Base-by-base conservation (phyloP, 768 basidiomycete species). In the Boletus coccyginus region DNA sequence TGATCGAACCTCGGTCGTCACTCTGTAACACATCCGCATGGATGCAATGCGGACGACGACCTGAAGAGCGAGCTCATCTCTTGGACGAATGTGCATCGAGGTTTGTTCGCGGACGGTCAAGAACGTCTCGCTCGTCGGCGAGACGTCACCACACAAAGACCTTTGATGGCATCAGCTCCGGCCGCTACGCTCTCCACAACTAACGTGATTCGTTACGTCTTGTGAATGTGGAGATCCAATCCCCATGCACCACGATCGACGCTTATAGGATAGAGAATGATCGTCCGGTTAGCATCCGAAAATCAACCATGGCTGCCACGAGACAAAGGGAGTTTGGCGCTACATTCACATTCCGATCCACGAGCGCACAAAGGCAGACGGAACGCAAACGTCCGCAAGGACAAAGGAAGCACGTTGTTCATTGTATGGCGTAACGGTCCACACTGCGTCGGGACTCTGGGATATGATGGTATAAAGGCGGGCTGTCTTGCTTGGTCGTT, bases 301-400 rank as follows among this genome's bases (percentile, higher is more conserved):
- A 17, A 4, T 7, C 29, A 41, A 4, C 9, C 29, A 41, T 65
- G 12, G 13, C 44, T 24, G 21, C 21, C 53, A 48, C 39, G 45
- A 44, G 46, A 58, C 54, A 61, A 60, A 58, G 53, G 55, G 46
- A 27, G 31, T 46, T 16, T 3, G 35, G 19, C 16, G 39, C 24
- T 32, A 59, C 32, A 27, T 49, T 27, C 39, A 45, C 29, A 27
- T 32, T 38, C 53, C 47, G 33, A 45, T 38, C 21, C 24, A 29
- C 47, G 51, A 42, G 49, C 10, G 36, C 43, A 65, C 62, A 66
- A 67, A 66, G 63, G 52, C 31, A 43, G 44, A 49, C 7, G 43
- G 31, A 48, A 47, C 17, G 43, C 27, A 33, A 35, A 38, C 24
- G n/a, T 32, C 36, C 48, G 50, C 44, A 32, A 17, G 14, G 50